Evolutionary conservation across 495 filamentous ascomycete species (phyloP).

Genomic region (Penicillium parvum): DNA sequence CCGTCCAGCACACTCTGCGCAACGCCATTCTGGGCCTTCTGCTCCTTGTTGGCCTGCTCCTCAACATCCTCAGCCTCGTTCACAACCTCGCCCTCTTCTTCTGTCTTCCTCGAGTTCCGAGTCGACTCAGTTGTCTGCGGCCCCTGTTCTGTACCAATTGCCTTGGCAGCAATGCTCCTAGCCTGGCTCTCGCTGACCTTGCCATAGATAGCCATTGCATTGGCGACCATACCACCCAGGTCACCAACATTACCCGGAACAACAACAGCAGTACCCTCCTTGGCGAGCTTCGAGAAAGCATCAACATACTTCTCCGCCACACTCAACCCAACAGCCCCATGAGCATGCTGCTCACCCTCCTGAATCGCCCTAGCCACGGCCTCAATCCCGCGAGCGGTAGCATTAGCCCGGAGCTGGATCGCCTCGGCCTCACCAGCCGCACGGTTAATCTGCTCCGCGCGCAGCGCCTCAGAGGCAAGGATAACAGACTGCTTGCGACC

Average conservation of each 20-base stretch:
- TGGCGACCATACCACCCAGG: slow-evolving; percentile 94
- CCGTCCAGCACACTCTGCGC: slow-evolving; percentile 47
- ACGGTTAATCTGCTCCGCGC: slow-evolving; percentile 84
- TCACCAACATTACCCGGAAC: slow-evolving; percentile 98
- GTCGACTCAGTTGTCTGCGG: neutral
- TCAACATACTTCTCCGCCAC: slow-evolving; percentile 99
- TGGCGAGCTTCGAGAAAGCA: slow-evolving; percentile 85
- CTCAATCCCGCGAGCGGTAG: slow-evolving; percentile 84
- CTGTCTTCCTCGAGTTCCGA: too few species aligned
- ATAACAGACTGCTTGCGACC: slow-evolving; percentile 94
- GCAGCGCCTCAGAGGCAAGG: slow-evolving; percentile 88
- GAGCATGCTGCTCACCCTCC: slow-evolving; percentile 66
- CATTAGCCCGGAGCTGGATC: slow-evolving; percentile 76
- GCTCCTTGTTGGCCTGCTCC: too few species aligned
- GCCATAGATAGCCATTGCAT: slow-evolving; percentile 90
- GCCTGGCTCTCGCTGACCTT: slow-evolving; percentile 86
- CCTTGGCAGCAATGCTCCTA: slow-evolving; percentile 56
- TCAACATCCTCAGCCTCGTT: neutral
- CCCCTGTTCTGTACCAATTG: slow-evolving; percentile 29
- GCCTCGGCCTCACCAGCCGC: slow-evolving; percentile 91
- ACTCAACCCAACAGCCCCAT: slow-evolving; percentile 74
- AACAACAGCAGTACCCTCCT: slow-evolving; percentile 89
- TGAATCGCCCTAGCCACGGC: slow-evolving; percentile 72
- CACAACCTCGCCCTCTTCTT: slow-evolving; percentile 14
- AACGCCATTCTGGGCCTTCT: slow-evolving; percentile 22